phyloP scores from a whole-genome alignment of 2,329 filamentous ascomycete genomes.

The Calonectria montana region DNA sequence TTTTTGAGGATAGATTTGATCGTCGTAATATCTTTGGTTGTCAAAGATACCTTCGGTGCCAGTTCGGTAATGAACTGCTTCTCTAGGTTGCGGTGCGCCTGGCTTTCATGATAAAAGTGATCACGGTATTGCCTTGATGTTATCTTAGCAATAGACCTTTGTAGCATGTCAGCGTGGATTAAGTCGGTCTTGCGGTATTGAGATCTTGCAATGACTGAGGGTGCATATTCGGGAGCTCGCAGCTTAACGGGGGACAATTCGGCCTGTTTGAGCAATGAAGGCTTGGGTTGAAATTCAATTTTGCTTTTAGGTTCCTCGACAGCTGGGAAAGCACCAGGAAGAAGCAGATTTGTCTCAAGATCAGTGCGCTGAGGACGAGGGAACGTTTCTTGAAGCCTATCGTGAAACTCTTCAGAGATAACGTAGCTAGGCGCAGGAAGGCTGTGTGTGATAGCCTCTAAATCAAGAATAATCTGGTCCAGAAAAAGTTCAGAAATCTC shows the following conservation, averaged over 20 bases:
- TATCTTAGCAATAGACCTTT: constrained; percentile 26
- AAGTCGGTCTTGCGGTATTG: constrained; percentile 28
- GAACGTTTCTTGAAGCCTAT: constrained; percentile 37
- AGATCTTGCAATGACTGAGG: constrained; percentile 22
- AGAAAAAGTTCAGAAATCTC: constrained; percentile 40
- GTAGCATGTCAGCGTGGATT: constrained; percentile 21
- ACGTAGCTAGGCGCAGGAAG: constrained; percentile 46
- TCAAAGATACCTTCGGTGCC: constrained; percentile 33
- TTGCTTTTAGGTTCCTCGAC: constrained; percentile 25
- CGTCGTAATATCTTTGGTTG: constrained; percentile 28
- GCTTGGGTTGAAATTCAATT: neutral
- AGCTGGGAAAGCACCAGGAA: constrained; percentile 45
- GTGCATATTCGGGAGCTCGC: neutral
- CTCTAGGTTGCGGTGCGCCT: constrained; percentile 34
- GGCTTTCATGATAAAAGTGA: constrained; percentile 34
- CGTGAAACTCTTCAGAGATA: constrained; percentile 37
- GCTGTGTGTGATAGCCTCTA: constrained; percentile 42
- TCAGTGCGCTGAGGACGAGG: constrained; percentile 30
- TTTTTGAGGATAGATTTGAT: constrained; percentile 46
- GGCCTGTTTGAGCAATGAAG: neutral
- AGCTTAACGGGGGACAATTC: neutral
- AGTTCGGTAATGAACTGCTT: constrained; percentile 36
- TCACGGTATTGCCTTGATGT: constrained; percentile 31
- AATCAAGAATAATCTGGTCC: constrained; percentile 43
- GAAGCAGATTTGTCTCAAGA: constrained; percentile 23